Evolutionary conservation across 257 asterid species (phyloP).

Genomic region (Scutellaria barbata): DNA sequence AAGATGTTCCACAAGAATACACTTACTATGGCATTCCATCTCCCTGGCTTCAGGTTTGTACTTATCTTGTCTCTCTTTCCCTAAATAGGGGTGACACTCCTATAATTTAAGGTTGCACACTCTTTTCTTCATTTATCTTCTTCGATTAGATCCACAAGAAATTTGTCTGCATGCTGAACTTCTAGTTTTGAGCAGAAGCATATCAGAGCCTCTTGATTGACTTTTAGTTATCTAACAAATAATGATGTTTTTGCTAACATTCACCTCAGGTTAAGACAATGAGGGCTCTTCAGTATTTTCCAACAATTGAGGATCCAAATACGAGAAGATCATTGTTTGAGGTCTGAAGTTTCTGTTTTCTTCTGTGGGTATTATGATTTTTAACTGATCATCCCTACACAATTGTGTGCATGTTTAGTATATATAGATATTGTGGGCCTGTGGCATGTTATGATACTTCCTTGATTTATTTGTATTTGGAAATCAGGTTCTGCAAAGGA

Average conservation of each 20-base stretch:
- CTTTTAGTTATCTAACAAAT: constrained; percentile 35
- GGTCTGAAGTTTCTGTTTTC: constrained; percentile 51
- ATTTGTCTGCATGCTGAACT: constrained; percentile 22
- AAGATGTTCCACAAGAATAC: constrained; percentile 97
- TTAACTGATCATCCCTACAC: constrained; percentile 18
- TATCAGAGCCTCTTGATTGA: constrained; percentile 29
- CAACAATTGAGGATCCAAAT: constrained; percentile 95
- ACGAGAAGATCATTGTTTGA: constrained; percentile 96
- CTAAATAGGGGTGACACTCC: constrained; percentile 9
- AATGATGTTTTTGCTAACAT: constrained; percentile 32
- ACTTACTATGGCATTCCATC: constrained; percentile 99
- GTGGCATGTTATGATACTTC: constrained; percentile 29
- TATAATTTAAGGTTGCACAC: neutral
- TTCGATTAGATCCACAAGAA: constrained; percentile 6
- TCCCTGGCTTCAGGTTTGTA: constrained; percentile 99
- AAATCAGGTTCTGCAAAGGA: constrained; percentile 89
- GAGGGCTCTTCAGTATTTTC: constrained; percentile 99
- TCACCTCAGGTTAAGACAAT: constrained; percentile 87
- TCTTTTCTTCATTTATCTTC: constrained; percentile 10
- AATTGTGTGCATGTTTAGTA: constrained; percentile 1
- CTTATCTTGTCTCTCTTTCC: constrained; percentile 30
- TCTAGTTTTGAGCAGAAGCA: constrained; percentile 23
- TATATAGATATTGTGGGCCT: neutral
- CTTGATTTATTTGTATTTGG: constrained; percentile 26
- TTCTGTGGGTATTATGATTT: constrained; percentile 21